Evolutionary conservation across 805 yeast species (phyloP).

Genomic region (Candida alai): DNA sequence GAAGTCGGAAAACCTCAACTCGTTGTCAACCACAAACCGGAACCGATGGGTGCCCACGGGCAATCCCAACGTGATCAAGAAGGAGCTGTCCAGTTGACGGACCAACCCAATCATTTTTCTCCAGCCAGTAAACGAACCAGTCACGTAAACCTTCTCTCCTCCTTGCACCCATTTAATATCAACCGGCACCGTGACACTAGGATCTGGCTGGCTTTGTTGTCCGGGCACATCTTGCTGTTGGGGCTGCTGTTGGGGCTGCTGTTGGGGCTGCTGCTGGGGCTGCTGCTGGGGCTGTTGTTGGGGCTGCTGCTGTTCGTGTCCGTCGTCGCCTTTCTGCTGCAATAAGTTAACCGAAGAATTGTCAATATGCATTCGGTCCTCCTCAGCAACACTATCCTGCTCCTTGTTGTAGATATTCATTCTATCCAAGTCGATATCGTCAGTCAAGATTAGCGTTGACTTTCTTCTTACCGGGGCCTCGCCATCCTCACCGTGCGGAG

Average conservation of each 20-base stretch:
- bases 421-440: conserved; percentile 57
- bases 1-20: conserved; percentile 79
- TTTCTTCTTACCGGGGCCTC: conserved; percentile 47
- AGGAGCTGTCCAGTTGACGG: conserved; percentile 49
- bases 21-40: conserved; percentile 91
- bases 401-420: conserved; percentile 38
- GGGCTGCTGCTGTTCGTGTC: conserved; percentile 12
- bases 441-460: conserved; percentile 68
- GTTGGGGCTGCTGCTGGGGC: conserved; percentile 9
- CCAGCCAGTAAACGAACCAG: conserved; percentile 98
- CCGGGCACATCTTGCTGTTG: conserved; percentile 7
- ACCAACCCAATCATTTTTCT: conserved; percentile 90
- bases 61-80: conserved; percentile 66
- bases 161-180: conserved; percentile 93
- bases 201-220: conserved; percentile 17
- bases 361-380: conserved; percentile 19
- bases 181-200: conserved; percentile 42
- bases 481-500: conserved; percentile 4
- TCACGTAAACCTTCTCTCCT: conserved; percentile 92
- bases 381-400: not conserved
- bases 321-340: conserved; percentile 13
- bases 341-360: conserved; percentile 13
- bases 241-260: conserved; percentile 9
- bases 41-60: conserved; percentile 93
- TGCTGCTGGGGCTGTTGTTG: conserved; percentile 11